These are phyloP conservation scores for Cryphonectria parasitica DNA, from an alignment of 2,329 filamentous ascomycete genomes.

Conservation along the genomic window DNA sequence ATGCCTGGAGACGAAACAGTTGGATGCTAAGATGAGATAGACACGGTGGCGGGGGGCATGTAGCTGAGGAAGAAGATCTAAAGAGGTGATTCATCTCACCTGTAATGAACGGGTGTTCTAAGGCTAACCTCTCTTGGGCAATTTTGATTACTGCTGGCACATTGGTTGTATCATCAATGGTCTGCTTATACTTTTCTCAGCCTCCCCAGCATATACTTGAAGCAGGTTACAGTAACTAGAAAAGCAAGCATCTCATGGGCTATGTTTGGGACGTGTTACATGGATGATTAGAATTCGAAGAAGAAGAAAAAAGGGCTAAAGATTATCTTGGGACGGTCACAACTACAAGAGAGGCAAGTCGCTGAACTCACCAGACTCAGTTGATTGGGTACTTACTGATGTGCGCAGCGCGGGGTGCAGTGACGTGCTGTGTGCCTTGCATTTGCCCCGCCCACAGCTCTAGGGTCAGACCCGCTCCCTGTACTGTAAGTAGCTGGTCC, in stretches of 20 bases:
- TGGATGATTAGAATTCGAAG: neutral
- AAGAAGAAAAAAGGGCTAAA: neutral
- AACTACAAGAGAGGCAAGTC: neutral
- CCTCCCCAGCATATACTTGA: neutral
- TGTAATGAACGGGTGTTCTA: too few species aligned
- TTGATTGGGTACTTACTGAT: neutral
- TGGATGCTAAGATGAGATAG: too few species aligned
- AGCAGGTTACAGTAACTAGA: neutral
- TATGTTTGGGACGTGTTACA: neutral
- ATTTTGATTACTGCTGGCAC: neutral
- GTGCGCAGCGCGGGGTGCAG: slow-evolving; percentile 1
- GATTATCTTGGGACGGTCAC: neutral
- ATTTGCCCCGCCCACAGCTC: slow-evolving; percentile 3
- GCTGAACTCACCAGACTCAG: neutral
- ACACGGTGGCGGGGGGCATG: too few species aligned
- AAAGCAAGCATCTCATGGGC: too few species aligned
- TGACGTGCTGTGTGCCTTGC: slow-evolving; percentile 2
- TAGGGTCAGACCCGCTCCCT: neutral
- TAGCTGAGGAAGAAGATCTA: too few species aligned
- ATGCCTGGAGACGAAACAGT: too few species aligned
- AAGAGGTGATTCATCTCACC: too few species aligned
- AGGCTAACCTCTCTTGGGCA: neutral
- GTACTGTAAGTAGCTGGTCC: neutral
- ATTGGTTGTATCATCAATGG: neutral
- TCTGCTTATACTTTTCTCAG: neutral